Evolutionary conservation across 192 early-diverging fungal genomes (phyloP), one percentile per base, ranked within the genome.

Genomic region (Globomyces pollinis-pini): DNA sequence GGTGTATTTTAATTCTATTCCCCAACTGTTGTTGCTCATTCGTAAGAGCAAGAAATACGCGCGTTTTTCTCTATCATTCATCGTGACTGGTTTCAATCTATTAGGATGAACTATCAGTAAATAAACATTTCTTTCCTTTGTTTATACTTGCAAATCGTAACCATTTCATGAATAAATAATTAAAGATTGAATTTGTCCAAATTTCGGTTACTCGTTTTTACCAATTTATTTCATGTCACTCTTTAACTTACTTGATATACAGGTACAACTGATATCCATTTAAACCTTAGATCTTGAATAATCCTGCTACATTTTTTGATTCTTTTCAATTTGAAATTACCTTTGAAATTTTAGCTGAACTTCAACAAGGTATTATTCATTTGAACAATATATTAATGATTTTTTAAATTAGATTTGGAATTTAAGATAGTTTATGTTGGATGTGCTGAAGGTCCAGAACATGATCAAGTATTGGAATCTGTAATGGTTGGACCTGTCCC

Each of bases 401-500:
- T 29, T 39, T 24, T 11, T 16, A 13, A 45, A 20, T 50, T 73
- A 93, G 93, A 99, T 76, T 73, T 99, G 29, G 96, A 99, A 72
- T 99, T 94, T 84, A 96, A 95, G 75, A 80, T 99, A 31, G 62
- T 75, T 31, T 96, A 96, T 62, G 93, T 97, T 15, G 91, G 91
- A 21, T 90, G 89, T 6, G 84, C 90, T 1, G 87, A 95, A 62
- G 85, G 80, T 61, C 82, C 80, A 35, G 73, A 81, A 23, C 75
- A 88, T 55, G 96, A 99, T 72, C 96, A 96, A 70, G 89, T 86
- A 34, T 82, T 99, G 30, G 96, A 99, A 60, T 90, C 88, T 44
- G 86, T 97, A 34, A 82, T 92, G 71, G 93, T 99, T 2, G 96
- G 96, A 2, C 96, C 96, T 36, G 84, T 99, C 12, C 96, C 96